Evolutionary conservation across 192 early-diverging fungal genomes (phyloP).

Genomic region (Coemansia sp.): DNA sequence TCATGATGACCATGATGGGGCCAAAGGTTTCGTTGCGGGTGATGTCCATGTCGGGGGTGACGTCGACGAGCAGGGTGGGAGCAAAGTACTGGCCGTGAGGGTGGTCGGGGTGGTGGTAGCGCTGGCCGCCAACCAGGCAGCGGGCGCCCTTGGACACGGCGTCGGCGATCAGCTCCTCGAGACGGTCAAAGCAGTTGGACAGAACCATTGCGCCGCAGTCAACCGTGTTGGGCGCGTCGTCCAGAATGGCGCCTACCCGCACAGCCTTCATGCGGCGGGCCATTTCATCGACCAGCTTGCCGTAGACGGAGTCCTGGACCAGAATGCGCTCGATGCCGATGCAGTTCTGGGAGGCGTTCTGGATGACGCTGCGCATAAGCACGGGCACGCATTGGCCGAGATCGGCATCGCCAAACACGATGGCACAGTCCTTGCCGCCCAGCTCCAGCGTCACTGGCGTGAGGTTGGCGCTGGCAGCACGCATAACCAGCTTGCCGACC

Average conservation of each 20-base stretch:
- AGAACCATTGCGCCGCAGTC: constrained; percentile 88
- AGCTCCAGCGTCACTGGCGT: constrained; percentile 87
- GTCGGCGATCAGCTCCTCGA: constrained; percentile 69
- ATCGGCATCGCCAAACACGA: constrained; percentile 73
- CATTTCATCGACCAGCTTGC: constrained; percentile 66
- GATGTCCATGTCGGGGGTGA: constrained; percentile 73
- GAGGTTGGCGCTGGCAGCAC: constrained; percentile 64
- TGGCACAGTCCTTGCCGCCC: constrained; percentile 86
- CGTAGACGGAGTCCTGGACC: constrained; percentile 66
- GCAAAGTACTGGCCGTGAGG: constrained; percentile 77
- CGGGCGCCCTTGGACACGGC: constrained; percentile 76
- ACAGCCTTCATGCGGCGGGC: constrained; percentile 57
- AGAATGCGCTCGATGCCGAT: constrained; percentile 85
- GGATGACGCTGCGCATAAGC: constrained; percentile 80
- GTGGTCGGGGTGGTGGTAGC: constrained; percentile 66
- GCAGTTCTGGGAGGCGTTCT: constrained; percentile 89
- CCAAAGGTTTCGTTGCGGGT: constrained; percentile 75
- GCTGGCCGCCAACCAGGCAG: constrained; percentile 66
- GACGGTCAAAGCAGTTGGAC: constrained; percentile 53
- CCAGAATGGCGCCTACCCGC: constrained; percentile 69
- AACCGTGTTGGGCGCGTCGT: constrained; percentile 56
- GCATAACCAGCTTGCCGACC: constrained; percentile 77
- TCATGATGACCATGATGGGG: constrained; percentile 78
- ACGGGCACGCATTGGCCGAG: constrained; percentile 65
- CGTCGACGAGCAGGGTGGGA: constrained; percentile 78